Evolutionary conservation across 2,329 filamentous ascomycete species (phyloP), one percentile per base, ranked within the genome.

Genomic region (Emericellopsis atlantica): DNA sequence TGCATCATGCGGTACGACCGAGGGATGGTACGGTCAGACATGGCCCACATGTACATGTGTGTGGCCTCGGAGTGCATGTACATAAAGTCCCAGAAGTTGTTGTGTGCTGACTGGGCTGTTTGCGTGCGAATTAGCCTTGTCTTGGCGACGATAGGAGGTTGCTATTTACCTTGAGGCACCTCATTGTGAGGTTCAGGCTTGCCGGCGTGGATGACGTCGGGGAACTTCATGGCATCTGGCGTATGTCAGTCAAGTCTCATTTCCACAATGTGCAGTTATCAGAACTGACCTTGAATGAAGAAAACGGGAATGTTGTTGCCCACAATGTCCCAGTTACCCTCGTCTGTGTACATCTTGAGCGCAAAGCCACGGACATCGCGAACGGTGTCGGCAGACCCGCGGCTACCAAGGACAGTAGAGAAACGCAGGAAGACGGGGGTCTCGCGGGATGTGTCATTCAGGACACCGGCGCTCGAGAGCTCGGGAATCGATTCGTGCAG

Each of bases 1-100:
- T 90, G 82, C 81, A 90, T 88, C 82, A 88, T 88, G 21, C 84
- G 77, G 60, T 71, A 88, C 0, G 80, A 85, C 3, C 81, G 73
- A 2, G 84, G 84, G 42, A 86, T 86, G 0, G 70, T 69, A 23
- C 82, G 72, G 54, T 88, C 84, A 8, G 76, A 82, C 79, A 87
- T 43, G 36, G 41, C 26, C 40, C 41, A 89, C 68, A 84, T 76
- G 49, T 75, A 82, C 80, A 86, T 87, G 56, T 46, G 44, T 2
- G 41, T 46, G 5, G 41, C 44, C 55, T 90, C 82, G 0, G 75
- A 65, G 50, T 87, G 78, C 46, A 80, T 49, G 46, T 66, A 79
- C 33, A 74, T 66, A 49, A 86, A 87, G 51, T 88, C 82, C 81
- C 81, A 87, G 51, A 84, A 85, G 38, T 43, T 46, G 37, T 42